Evolutionary conservation across 2,329 filamentous ascomycete genomes (phyloP).

Genomic region (Westerdykella ornata): DNA sequence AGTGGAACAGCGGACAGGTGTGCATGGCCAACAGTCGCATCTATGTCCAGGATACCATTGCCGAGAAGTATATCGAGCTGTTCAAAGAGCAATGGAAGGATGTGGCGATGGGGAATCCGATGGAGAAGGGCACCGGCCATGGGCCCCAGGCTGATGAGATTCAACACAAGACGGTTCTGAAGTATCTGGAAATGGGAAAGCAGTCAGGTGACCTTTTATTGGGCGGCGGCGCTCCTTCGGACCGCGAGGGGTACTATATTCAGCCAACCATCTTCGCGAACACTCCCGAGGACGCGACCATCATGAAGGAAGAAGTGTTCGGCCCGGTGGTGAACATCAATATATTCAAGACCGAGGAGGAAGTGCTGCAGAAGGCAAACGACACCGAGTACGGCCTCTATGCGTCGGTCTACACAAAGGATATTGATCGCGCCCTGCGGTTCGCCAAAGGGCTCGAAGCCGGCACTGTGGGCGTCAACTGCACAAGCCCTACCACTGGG

Average conservation of each 20-base stretch:
- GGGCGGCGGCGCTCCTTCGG: slow-evolving; percentile 24
- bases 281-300: slow-evolving; percentile 69
- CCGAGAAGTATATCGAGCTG: slow-evolving; percentile 41
- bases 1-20: slow-evolving; percentile 52
- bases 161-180: slow-evolving; percentile 45
- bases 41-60: slow-evolving; percentile 51
- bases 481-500: slow-evolving; percentile 29
- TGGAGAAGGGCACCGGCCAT: slow-evolving; percentile 64
- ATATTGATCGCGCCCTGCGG: slow-evolving; percentile 34
- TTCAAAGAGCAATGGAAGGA: slow-evolving; percentile 33
- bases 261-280: slow-evolving; percentile 75
- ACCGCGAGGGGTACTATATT: slow-evolving; percentile 40
- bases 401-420: slow-evolving; percentile 68
- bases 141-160: slow-evolving; percentile 49
- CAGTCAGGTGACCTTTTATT: slow-evolving; percentile 48
- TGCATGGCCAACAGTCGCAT: slow-evolving; percentile 56
- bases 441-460: slow-evolving; percentile 38
- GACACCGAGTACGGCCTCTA: slow-evolving; percentile 80
- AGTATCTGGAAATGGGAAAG: slow-evolving; percentile 56
- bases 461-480: slow-evolving; percentile 39
- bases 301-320: slow-evolving; percentile 79
- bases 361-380: slow-evolving; percentile 74
- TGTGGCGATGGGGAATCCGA: slow-evolving; percentile 49
- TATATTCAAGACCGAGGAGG: slow-evolving; percentile 67
- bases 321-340: slow-evolving; percentile 77